phyloP scores from a whole-genome alignment of 768 basidiomycete genomes.

The Mycena crocata region DNA sequence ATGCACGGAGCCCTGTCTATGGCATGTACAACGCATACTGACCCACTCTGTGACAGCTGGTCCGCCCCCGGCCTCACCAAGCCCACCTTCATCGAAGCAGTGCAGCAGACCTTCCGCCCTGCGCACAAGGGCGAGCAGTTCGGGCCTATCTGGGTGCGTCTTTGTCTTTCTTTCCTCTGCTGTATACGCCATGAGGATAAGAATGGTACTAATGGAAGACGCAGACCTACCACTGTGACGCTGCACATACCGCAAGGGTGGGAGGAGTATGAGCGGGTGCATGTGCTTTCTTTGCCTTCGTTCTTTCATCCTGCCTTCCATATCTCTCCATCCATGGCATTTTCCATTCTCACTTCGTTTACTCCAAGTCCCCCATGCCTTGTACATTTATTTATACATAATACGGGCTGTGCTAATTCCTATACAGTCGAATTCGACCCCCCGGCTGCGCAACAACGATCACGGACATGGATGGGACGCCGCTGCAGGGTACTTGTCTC shows the following conservation, averaged over 20 bases:
- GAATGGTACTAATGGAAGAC: no score
- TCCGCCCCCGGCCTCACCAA: conserved; percentile 89
- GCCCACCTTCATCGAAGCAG: conserved; percentile 89
- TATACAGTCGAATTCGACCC: conserved; percentile 92
- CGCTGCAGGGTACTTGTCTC: conserved; percentile 88
- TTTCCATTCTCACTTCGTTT: no score
- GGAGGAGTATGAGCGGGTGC: conserved; percentile 91
- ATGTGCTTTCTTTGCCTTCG: conserved; percentile 61
- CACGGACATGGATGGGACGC: conserved; percentile 80
- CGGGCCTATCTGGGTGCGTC: conserved; percentile 97
- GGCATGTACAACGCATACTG: neutral
- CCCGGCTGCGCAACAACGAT: conserved; percentile 96
- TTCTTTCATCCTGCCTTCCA: no score
- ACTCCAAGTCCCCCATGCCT: no score
- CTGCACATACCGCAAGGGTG: conserved; percentile 77
- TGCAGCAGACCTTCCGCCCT: conserved; percentile 81
- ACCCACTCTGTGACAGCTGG: conserved; percentile 65
- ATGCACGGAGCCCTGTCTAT: no score
- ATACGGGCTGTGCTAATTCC: neutral
- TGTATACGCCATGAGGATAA: no score
- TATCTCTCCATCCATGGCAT: no score
- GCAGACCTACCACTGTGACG: conserved; percentile 94
- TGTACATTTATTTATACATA: no score
- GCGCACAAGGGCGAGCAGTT: conserved; percentile 92
- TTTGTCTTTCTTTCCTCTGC: no score